These are phyloP conservation scores for Lentinula lateritia DNA, from an alignment of 768 basidiomycete species.

Conservation along the genomic window DNA sequence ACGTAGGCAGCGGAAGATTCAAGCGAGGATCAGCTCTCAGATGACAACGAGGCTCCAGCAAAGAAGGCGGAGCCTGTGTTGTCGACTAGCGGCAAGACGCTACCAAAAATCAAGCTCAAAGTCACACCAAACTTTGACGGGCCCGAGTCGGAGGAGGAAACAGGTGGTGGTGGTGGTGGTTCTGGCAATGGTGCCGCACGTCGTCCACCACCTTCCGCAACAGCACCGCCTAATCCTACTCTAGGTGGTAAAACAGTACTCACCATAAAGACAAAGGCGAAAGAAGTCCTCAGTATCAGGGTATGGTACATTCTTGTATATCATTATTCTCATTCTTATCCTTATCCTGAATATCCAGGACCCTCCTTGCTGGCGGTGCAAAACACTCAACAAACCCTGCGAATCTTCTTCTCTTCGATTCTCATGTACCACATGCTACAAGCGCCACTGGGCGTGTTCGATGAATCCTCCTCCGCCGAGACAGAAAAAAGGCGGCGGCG, in stretches of 20 bases:
- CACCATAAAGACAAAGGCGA: not conserved
- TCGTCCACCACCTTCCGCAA: not conserved
- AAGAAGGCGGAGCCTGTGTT: not conserved
- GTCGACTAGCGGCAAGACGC: slow-evolving; percentile 2
- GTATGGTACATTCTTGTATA: not conserved
- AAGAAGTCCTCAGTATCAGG: not conserved
- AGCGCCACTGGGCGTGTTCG: slow-evolving; percentile 2
- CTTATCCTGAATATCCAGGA: not conserved
- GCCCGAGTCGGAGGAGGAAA: slow-evolving; percentile 6
- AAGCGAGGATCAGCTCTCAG: not conserved
- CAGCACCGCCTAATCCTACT: not conserved
- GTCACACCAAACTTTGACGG: not conserved
- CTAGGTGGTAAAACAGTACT: not conserved
- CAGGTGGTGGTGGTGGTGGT: not conserved
- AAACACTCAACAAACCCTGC: slow-evolving; percentile 2
- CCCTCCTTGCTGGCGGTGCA: slow-evolving; percentile 6
- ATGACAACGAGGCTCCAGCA: not conserved
- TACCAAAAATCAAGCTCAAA: slow-evolving; percentile 6
- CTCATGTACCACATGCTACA: slow-evolving; percentile 3
- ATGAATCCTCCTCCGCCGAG: slow-evolving; percentile 1
- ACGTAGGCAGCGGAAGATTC: not conserved
- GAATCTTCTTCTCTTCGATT: not conserved
- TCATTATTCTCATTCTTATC: not conserved
- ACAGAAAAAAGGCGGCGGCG: not conserved
- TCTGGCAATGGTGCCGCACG: no score